Percentiles rank a stretch among this genome's conserved stretches.
Conservation (phyloP, 768 basidiomycete genomes). For the Lanmaoa pseudosensibilis region DNA sequence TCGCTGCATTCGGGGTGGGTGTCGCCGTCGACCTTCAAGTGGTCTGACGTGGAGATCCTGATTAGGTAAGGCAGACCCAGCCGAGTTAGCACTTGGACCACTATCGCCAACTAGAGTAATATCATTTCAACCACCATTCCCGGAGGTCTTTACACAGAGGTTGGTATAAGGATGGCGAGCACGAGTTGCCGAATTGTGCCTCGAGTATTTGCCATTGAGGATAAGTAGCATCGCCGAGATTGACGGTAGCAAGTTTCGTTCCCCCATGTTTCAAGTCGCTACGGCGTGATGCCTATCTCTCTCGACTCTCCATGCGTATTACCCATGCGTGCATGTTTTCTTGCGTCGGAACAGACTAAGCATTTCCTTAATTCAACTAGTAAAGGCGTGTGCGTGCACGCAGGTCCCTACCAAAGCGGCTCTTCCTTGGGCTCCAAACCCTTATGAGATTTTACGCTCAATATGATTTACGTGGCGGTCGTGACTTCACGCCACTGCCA, state of each 20-base stretch:
- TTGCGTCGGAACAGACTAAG: neutral
- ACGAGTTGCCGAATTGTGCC: neutral
- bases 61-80: conserved; percentile 13
- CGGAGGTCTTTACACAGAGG: too few relatives aligned
- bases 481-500: neutral
- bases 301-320: neutral
- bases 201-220: neutral
- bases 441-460: too few relatives aligned
- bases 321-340: neutral
- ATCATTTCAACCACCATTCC: neutral
- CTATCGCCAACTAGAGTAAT: neutral
- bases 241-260: too few relatives aligned
- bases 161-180: neutral
- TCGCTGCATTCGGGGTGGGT: conserved; percentile 35
- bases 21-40: neutral
- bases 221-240: neutral
- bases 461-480: neutral
- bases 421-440: neutral
- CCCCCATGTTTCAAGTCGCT: too few relatives aligned
- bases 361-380: neutral
- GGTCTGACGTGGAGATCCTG: neutral
- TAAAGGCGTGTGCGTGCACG: neutral
- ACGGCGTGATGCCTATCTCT: neutral
- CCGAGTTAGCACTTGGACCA: neutral
- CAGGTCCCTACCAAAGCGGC: neutral